Base-by-base conservation (phyloP, 1,284 basidiomycete species). In the Thelephora terrestris region DNA sequence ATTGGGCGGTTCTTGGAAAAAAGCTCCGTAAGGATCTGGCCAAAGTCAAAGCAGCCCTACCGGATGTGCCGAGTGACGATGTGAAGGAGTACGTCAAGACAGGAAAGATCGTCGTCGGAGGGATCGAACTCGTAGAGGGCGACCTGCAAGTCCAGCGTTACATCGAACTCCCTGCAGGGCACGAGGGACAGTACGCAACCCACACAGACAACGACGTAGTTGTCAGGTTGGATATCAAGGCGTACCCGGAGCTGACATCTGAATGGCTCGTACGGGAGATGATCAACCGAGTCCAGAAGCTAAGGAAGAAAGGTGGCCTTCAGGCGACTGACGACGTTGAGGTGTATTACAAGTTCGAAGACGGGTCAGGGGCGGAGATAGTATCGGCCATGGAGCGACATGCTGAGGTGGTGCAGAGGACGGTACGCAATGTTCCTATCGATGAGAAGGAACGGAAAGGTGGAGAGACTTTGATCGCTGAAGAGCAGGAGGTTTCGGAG, bases 201-300 rank as follows among this genome's bases (percentile, higher is more conserved):
- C 84, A 95, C 59, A 92, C 91, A 27, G 92, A 99, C 68, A 91
- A 88, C 60, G 91, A 98, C 55, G 93, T 96, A 46, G 93, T 97
- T 47, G 79, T 98, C 53, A 76, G 96, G 43, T 78, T 99, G 38
- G 95, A 99, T 65, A 79, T 90, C 51, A 79, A 89, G 62, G 77
- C 88, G 47, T 86, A 96, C 58, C 78, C 87, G 1, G 92, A 96
- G 57, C 77, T 99, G 49, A 81, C 86, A 65, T 75, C 81, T 50
- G 89, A 97, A 69, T 93, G 91, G 68, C 75, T 94, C 35, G 85
- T 91, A 42, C 79, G 96, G 45, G 92, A 96, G 64, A 68, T 98
- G 54, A 87, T 90, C 56, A 96, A 96, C 61, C 86, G 95, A 47
- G 86, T 99, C 45, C 96, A 99, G 73, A 91, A 93, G 63, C 71